Percentiles rank a stretch among this genome's conserved stretches.
phyloP scores from a whole-genome alignment of 148 eudicot genomes.

The Camellia lanceoleosa region DNA sequence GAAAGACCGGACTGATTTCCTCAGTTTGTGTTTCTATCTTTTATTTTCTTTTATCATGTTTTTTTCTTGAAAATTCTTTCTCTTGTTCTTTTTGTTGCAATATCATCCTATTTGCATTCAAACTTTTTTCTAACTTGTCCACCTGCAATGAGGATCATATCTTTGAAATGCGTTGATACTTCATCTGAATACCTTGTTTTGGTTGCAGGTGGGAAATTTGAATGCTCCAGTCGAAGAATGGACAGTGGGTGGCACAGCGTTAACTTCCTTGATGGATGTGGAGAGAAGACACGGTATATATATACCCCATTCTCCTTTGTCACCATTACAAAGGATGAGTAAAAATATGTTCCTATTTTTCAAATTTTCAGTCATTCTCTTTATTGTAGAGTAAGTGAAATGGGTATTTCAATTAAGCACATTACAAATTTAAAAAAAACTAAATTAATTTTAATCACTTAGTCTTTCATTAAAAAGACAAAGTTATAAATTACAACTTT shows the following conservation, averaged over 20 bases:
- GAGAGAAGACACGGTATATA: conserved; percentile 17
- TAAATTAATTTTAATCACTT: not conserved
- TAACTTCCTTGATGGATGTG: conserved; percentile 20
- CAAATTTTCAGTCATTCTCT: not conserved
- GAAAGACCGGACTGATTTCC: conserved; percentile 19
- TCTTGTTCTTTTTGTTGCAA: not conserved
- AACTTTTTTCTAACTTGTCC: not conserved
- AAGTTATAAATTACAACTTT: too few species aligned
- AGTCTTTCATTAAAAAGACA: not conserved
- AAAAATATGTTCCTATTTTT: not conserved
- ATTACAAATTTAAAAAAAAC: not conserved
- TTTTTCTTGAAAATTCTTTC: not conserved
- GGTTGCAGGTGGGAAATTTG: conserved; percentile 17
- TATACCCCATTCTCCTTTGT: not conserved
- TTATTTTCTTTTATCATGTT: not conserved
- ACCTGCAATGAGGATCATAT: not conserved
- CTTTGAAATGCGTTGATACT: not conserved
- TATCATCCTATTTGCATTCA: not conserved
- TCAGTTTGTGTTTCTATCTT: conserved; percentile 2
- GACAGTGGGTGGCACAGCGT: conserved; percentile 20
- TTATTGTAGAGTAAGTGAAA: not conserved
- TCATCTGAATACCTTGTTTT: not conserved
- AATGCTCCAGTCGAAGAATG: conserved; percentile 17
- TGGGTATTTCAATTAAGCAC: not conserved
- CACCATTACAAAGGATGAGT: not conserved